Evolutionary conservation across 768 basidiomycete genomes (phyloP), one percentile per base, ranked within the genome.

Genomic region (Flagelloscypha sp.): DNA sequence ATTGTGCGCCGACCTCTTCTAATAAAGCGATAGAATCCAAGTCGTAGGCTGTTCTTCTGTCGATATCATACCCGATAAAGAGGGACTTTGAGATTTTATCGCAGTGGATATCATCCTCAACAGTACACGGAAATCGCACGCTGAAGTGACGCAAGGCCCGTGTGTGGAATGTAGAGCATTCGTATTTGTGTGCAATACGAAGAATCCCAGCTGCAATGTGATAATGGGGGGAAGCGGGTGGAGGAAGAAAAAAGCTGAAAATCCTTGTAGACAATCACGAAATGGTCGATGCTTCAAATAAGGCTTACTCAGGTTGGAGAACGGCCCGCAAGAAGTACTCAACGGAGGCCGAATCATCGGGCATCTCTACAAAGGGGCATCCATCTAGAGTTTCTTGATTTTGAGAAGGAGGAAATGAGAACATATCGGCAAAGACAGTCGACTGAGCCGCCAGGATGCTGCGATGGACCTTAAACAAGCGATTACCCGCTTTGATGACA

Each of bases 351-450:
- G 27, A 13, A 3, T 34, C 10, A 35, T 52, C 50, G 1, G 41
- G 27, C 3, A 49, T 27, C 5, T 38, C 23, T 3, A 49, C 38
- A 2, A 45, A 21, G 4, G 45, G 41, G 19, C 49, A 46, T 27
- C 41, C 46, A 11, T 49, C 50, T 7, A 47, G 10, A 13, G 13
- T 18, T 9, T 33, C 32, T 13, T 38, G 19, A 18, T 22, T 25
- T 7, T 23, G 16, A 7, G 48, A 38, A 16, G 40, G 43, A 10
- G 50, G 48, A 6, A 49, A 15, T 2, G 13, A 18, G 31, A 52
- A 47, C 30, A 52, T 38, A n/a, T 40, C 44, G 9, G 33, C 27
- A 19, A 52, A 52, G 7, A 52, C 31, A 3, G 27, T 11, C 11
- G 50, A 52, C 11, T 47, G 43, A 12, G 23, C 36, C 15, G 35